Base-by-base conservation (phyloP, 2,329 filamentous ascomycete genomes). In the Huntiella moniliformis region DNA sequence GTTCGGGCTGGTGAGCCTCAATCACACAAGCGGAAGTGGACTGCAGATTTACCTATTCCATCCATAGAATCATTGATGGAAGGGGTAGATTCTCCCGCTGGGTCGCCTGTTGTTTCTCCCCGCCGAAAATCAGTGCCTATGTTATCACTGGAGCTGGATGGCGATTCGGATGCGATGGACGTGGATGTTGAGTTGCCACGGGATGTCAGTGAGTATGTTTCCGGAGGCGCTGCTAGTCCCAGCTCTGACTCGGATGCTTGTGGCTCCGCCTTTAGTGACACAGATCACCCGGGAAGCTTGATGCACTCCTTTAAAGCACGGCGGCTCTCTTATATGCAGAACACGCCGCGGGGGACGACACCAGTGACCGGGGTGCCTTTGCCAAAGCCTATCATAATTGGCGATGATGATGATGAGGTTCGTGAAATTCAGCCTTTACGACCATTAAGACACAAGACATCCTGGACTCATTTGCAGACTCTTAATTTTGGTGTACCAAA, bases 1-100 rank as follows among this genome's bases (percentile, higher is more conserved):
- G 22, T 28, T 8, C 22, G 22, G 22, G 22, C 22, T 31, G 40
- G 28, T 13, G 40, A 32, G 22, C 22, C 22, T 28, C 22, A 28
- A 11, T 16, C 13, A 32, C 40, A 42, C 16, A 42, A 42, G 40
- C 40, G 40, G n/a, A 42, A 42, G 40, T 32, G 40, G 8, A 32
- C 40, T 15, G 22, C 22, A 11, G 40, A n/a, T 17, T 15, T 11
- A 8, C 16, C 34, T 12, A 16, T 17, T 12, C 38, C 38, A 16
- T 42, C 40, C 5, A 42, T 42, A 34, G 40, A 42, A 11, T 17
- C 17, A 8, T 13, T 16, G 3, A n/a, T 31, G 28, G 40, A 42
- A 28, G 22, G 22, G 22, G 22, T 28, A 28, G 22, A 28, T 6
- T 28, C 22, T 28, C 22, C 22, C 22, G 22, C 22, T 28, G 22